These are phyloP conservation scores for Lanzia echinophila DNA, from an alignment of 2,329 filamentous ascomycete genomes.

Conservation along the genomic window DNA sequence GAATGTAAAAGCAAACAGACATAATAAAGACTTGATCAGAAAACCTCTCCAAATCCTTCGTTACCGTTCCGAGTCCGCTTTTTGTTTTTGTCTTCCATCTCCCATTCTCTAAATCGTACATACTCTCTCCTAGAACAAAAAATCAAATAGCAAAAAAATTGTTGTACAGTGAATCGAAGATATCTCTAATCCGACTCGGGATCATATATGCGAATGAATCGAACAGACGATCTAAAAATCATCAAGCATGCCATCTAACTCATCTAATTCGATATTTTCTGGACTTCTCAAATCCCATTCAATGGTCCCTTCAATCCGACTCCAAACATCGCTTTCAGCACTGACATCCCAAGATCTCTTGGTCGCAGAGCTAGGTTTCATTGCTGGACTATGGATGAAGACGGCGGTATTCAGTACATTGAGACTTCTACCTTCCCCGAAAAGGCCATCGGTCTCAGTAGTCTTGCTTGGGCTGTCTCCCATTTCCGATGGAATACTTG, in stretches of 20 bases:
- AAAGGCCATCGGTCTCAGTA: slow-evolving; percentile 25
- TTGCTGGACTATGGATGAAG: slow-evolving; percentile 46
- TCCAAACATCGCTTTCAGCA: slow-evolving; percentile 12
- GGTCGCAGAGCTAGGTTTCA: slow-evolving; percentile 39
- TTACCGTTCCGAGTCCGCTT: background rate
- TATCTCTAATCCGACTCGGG: too few species aligned
- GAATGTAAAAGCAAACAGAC: too few species aligned
- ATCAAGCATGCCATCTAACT: slow-evolving; percentile 82
- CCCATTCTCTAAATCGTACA: background rate
- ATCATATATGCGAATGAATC: too few species aligned
- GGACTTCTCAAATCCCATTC: slow-evolving; percentile 64
- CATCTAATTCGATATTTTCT: slow-evolving; percentile 85
- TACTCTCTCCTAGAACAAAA: background rate
- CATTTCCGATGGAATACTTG: slow-evolving; percentile 36
- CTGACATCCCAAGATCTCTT: slow-evolving; percentile 42
- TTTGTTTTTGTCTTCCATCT: background rate
- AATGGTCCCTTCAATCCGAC: slow-evolving; percentile 33
- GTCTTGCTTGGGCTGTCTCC: slow-evolving; percentile 22
- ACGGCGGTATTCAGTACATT: slow-evolving; percentile 13
- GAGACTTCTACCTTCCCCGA: slow-evolving; percentile 29
- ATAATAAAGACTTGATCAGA: background rate
- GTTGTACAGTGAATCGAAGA: too few species aligned
- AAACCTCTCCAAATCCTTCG: background rate
- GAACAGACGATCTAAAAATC: slow-evolving; percentile 37
- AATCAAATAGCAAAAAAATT: too few species aligned